A percentile compares a stretch with the other conserved stretches of the same genome.
phyloP scores from a whole-genome alignment of 371 early-diverging fungal species.

The Polyrhizophydium stewartii region DNA sequence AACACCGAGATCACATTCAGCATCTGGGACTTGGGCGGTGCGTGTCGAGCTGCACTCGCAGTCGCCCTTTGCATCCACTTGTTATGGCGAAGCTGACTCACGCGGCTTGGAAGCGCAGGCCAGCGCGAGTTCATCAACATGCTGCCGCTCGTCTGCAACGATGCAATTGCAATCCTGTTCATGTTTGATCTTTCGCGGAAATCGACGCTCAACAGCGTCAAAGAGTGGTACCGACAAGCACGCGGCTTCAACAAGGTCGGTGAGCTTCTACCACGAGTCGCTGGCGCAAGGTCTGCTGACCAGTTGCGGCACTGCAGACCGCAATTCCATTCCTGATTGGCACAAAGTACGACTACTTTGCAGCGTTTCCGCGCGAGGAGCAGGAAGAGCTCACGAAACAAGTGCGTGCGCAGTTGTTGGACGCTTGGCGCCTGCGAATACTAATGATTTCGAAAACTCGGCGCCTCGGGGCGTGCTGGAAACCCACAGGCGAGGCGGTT shows the following conservation, averaged over 20 bases:
- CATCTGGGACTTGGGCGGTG: slow-evolving; percentile 99
- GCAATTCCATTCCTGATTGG: slow-evolving; percentile 93
- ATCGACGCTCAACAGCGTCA: slow-evolving; percentile 86
- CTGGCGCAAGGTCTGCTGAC: too few relatives aligned
- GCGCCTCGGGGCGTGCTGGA: too few relatives aligned
- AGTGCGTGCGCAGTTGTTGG: too few relatives aligned
- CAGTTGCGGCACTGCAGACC: too few relatives aligned
- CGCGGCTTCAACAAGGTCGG: slow-evolving; percentile 87
- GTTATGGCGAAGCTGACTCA: neutral
- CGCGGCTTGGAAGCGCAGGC: slow-evolving; percentile 50
- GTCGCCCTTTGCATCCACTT: neutral
- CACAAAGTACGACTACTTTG: slow-evolving; percentile 96
- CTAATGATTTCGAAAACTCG: too few relatives aligned
- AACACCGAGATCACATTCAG: slow-evolving; percentile 95
- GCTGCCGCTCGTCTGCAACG: slow-evolving; percentile 94
- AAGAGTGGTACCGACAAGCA: slow-evolving; percentile 96
- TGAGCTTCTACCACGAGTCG: too few relatives aligned
- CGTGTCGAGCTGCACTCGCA: neutral
- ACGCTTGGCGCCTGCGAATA: too few relatives aligned
- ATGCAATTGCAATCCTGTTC: slow-evolving; percentile 91
- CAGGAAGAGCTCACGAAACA: slow-evolving; percentile 91
- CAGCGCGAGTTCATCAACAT: slow-evolving; percentile 95
- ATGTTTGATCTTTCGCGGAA: slow-evolving; percentile 94
- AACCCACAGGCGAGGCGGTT: slow-evolving; percentile 73
- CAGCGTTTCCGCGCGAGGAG: slow-evolving; percentile 71